These are phyloP conservation scores for Blastobotrys americana DNA, from an alignment of 805 yeast species.

Conservation along the genomic window DNA sequence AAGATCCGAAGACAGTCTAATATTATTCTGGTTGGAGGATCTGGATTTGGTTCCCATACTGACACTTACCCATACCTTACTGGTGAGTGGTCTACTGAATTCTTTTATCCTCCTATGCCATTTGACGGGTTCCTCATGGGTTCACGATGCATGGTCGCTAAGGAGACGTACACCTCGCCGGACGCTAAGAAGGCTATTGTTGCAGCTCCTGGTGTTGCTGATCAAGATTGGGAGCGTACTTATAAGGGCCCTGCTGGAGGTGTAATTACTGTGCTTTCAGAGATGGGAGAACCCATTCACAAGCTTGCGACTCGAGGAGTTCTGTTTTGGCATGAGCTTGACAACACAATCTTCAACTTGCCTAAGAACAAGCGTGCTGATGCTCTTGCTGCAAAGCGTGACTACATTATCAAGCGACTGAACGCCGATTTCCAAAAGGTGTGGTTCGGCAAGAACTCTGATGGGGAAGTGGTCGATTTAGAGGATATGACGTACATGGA, in stretches of 20 bases:
- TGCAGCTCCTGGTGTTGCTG: constrained; percentile 83
- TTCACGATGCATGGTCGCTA: constrained; percentile 94
- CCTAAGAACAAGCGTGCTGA: constrained; percentile 81
- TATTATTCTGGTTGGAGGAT: constrained; percentile 90
- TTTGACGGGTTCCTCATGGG: constrained; percentile 96
- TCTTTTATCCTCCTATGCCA: constrained; percentile 96
- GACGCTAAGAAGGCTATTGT: constrained; percentile 92
- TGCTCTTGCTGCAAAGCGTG: constrained; percentile 74
- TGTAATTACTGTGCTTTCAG: constrained; percentile 89
- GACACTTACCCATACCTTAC: constrained; percentile 97
- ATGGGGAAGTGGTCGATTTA: constrained; percentile 75
- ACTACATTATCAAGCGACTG: constrained; percentile 73
- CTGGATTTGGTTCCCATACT: constrained; percentile 95
- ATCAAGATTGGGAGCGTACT: constrained; percentile 84
- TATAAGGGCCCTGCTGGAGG: constrained; percentile 97
- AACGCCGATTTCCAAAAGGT: constrained; percentile 97
- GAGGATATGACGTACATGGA: constrained; percentile 94
- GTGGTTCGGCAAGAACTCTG: constrained; percentile 82
- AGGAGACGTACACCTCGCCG: constrained; percentile 89
- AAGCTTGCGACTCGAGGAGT: constrained; percentile 98
- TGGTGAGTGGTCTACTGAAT: constrained; percentile 89
- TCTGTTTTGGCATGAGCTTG: constrained; percentile 93
- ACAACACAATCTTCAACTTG: constrained; percentile 81
- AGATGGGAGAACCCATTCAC: constrained; percentile 99
- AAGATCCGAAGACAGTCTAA: constrained; percentile 87